Evolutionary conservation across 1,284 basidiomycete species (phyloP).

Genomic region (Tetrapyrgos nigripes): DNA sequence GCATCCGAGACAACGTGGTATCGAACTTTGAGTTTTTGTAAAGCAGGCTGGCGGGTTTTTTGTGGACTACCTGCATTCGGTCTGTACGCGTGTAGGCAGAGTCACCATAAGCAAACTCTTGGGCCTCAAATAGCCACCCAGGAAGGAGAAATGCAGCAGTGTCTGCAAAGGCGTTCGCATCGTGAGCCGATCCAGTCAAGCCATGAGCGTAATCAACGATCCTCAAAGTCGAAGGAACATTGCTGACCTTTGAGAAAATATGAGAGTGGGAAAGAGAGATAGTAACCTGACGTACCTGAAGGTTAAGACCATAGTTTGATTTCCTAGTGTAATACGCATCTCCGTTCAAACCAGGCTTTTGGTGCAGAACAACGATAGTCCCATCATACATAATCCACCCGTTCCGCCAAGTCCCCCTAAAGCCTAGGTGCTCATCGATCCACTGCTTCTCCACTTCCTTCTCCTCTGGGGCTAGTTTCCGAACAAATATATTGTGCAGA

Average conservation of each 20-base stretch:
- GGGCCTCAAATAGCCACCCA: conserved; percentile 36
- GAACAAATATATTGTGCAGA: conserved; percentile 29
- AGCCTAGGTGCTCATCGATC: conserved; percentile 24
- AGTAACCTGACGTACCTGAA: conserved; percentile 40
- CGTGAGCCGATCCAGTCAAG: conserved; percentile 41
- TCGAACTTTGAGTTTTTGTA: conserved; percentile 39
- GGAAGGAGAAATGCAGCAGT: conserved; percentile 33
- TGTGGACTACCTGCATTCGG: conserved; percentile 38
- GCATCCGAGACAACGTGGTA: conserved; percentile 29
- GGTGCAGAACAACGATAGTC: conserved; percentile 19
- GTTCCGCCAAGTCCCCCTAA: conserved; percentile 19
- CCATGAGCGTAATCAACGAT: conserved; percentile 43
- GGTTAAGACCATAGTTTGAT: conserved; percentile 40
- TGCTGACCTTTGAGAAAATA: conserved; percentile 35
- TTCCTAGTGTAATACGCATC: conserved; percentile 39
- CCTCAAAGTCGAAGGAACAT: conserved; percentile 36
- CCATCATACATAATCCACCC: conserved; percentile 29
- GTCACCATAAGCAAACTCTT: conserved; percentile 47
- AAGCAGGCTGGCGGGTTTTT: conserved; percentile 34
- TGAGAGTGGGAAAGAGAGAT: no score
- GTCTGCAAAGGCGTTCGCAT: conserved; percentile 40
- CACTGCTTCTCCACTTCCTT: conserved; percentile 35
- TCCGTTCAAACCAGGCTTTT: conserved; percentile 26
- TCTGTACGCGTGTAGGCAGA: conserved; percentile 39
- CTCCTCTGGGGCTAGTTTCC: conserved; percentile 28